phyloP scores from a whole-genome alignment of 129 eudicot species.

The Flaveria trinervia region DNA sequence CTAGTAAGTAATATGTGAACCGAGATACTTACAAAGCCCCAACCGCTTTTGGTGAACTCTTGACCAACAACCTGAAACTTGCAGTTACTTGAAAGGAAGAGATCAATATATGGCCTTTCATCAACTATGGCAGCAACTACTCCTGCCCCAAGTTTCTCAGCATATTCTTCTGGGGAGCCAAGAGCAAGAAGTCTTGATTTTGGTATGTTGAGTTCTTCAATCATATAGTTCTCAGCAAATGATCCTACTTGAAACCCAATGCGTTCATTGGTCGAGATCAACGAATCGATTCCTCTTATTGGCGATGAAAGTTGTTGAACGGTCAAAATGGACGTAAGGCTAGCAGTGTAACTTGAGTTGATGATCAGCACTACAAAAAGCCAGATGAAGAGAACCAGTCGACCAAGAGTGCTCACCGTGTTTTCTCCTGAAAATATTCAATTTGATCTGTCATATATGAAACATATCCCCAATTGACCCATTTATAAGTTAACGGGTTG shows the following conservation, averaged over 20 bases:
- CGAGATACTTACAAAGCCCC: constrained; percentile 89
- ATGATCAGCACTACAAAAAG: constrained; percentile 81
- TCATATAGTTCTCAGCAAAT: constrained; percentile 68
- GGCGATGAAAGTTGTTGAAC: constrained; percentile 83
- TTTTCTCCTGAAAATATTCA: constrained; percentile 77
- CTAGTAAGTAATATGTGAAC: background rate
- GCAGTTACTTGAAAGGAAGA: constrained; percentile 68
- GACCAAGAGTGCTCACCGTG: constrained; percentile 83
- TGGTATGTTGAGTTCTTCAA: constrained; percentile 70
- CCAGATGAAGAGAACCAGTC: constrained; percentile 85
- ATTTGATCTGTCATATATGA: background rate
- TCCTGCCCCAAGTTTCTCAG: constrained; percentile 60
- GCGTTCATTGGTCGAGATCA: constrained; percentile 49
- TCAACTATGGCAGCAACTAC: constrained; percentile 83
- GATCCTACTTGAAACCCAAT: constrained; percentile 94
- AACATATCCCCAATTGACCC: background rate
- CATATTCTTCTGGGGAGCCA: constrained; percentile 81
- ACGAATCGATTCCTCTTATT: constrained; percentile 72
- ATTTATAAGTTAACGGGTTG: constrained; percentile 4
- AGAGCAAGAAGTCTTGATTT: constrained; percentile 73
- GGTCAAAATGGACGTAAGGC: constrained; percentile 86
- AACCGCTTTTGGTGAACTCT: constrained; percentile 77
- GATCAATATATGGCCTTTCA: constrained; percentile 77
- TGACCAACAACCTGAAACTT: constrained; percentile 66
- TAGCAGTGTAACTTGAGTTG: constrained; percentile 96